phyloP scores from a whole-genome alignment of 2,329 filamentous ascomycete genomes.

The Emmonsiellopsis sp. region DNA sequence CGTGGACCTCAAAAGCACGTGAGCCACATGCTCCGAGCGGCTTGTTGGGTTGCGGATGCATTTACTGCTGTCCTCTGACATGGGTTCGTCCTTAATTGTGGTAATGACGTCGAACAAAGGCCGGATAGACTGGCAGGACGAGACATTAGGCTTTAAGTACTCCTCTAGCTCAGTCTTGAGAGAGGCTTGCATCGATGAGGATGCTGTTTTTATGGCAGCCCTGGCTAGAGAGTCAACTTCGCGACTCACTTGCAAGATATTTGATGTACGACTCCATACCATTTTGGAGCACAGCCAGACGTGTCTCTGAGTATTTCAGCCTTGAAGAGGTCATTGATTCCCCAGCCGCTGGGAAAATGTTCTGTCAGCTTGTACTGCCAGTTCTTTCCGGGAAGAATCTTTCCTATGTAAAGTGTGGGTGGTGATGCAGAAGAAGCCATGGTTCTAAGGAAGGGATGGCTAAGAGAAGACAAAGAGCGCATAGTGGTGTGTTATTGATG shows the following conservation, averaged over 20 bases:
- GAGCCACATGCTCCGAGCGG: background rate
- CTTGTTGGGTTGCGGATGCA: background rate
- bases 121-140: background rate
- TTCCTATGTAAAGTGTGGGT: background rate
- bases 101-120: background rate
- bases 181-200: background rate
- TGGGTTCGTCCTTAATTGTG: background rate
- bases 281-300: background rate
- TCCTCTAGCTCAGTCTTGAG: background rate
- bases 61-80: background rate
- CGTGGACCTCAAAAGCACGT: background rate
- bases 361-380: background rate
- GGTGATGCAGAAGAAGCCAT: background rate
- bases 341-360: background rate
- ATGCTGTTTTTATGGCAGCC: background rate
- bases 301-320: background rate
- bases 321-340: background rate
- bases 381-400: background rate
- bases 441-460: background rate
- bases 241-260: background rate
- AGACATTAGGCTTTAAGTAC: background rate
- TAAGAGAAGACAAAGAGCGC: background rate
- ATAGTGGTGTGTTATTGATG: background rate
- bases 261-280: background rate
- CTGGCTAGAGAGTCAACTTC: background rate